These are phyloP conservation scores for Jackrogersella multiformis DNA, from an alignment of 495 filamentous ascomycete species.

Conservation along the genomic window DNA sequence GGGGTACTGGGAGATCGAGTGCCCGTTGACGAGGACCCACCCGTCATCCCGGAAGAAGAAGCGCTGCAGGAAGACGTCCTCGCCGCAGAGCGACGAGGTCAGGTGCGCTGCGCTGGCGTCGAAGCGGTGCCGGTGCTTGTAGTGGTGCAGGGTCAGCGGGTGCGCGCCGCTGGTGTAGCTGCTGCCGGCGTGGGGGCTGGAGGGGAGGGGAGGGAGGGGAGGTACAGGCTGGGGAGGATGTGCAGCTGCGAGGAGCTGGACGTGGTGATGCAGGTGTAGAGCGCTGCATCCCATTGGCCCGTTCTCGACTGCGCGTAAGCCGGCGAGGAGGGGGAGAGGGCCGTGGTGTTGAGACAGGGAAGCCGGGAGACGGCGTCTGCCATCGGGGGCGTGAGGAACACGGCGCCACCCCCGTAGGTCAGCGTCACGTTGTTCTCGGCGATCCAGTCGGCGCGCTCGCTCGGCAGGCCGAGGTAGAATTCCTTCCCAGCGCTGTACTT, in stretches of 20 bases:
- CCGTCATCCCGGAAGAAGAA: slow-evolving; percentile 63
- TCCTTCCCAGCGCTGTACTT: slow-evolving; percentile 58
- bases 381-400: slow-evolving; percentile 66
- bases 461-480: slow-evolving; percentile 65
- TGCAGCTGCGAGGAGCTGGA: slow-evolving; percentile 61
- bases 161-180: slow-evolving; percentile 65
- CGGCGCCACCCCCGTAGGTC: slow-evolving; percentile 68
- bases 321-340: background rate
- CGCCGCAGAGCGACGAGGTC: slow-evolving; percentile 64
- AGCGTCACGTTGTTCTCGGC: slow-evolving; percentile 54
- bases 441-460: slow-evolving; percentile 58
- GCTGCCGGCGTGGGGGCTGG: slow-evolving; percentile 47
- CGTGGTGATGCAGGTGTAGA: slow-evolving; percentile 63
- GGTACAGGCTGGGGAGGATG: slow-evolving; percentile 60
- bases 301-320: background rate
- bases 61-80: slow-evolving; percentile 64
- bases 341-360: slow-evolving; percentile 43
- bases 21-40: slow-evolving; percentile 67
- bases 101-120: slow-evolving; percentile 55
- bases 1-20: slow-evolving; percentile 63
- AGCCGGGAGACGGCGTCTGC: slow-evolving; percentile 49
- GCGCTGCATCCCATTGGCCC: slow-evolving; percentile 44
- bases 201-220: background rate
- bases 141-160: slow-evolving; percentile 68
- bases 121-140: slow-evolving; percentile 64